Base-by-base conservation (phyloP, 805 yeast genomes). In the Yamadazyma endophytica region DNA sequence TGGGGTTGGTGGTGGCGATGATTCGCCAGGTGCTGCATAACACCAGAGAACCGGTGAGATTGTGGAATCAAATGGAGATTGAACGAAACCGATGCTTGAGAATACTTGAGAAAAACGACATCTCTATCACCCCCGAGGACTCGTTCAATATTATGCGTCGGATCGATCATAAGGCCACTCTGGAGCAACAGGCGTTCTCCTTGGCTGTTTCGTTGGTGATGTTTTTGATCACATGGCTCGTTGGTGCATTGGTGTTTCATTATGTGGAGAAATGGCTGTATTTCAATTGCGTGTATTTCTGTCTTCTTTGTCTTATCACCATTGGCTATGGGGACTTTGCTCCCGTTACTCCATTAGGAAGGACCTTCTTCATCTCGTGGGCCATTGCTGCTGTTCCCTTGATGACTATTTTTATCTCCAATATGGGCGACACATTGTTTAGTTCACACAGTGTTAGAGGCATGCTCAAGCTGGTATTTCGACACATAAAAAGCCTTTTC, bases 261-360 rank as follows among this genome's bases (percentile, higher is more conserved):
- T 62, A 56, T 20, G 56, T 73, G 12, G 95, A 86, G 51, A 61
- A 57, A 3, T 88, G 96, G 96, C 38, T 68, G 5, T 88, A 79
- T 54, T 82, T 82, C 42, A 62, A 76, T 32, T 68, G 77, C 2
- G 64, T 83, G n/a, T 88, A 88, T 57, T 87, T 84, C 47, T 76
- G 89, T 38, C 77, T 82, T 40, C 58, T 83, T 23, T 78, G 90
- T 46, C 68, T 88, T 31, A 57, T 86, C 5, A 84, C 96, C 0
- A 82, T 88, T 34, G 96, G 96, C 1, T 86, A 83, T 54, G 96
- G 96, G 18, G 88, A 80, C 48, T 77, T 64, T 43, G 64, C 76
- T 1, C 95, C 95, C 1, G 35, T 29, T 2, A 56, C 79, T 0
- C 57, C 78, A 1, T 79, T 82, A 5, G 94, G 95, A 1, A 59